phyloP scores from a whole-genome alignment of 768 basidiomycete species.

The Podaxis sp. region DNA sequence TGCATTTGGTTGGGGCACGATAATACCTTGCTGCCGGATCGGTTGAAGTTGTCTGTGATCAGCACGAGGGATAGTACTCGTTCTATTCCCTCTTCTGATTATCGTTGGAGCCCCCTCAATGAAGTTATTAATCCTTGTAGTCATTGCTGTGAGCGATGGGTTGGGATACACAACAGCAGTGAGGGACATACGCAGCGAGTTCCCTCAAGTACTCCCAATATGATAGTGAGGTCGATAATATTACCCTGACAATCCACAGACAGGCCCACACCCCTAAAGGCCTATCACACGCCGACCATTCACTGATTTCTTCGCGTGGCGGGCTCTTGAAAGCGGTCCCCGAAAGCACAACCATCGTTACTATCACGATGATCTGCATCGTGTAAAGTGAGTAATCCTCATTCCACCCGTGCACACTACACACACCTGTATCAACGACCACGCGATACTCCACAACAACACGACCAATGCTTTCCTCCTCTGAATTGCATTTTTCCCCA shows the following conservation, averaged over 20 bases:
- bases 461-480: conserved; percentile 55
- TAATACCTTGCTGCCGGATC: conserved; percentile 14
- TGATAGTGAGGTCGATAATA: conserved; percentile 46
- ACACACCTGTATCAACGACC: conserved; percentile 52
- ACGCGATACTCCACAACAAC: conserved; percentile 48
- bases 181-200: conserved; percentile 26
- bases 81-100: conserved; percentile 11
- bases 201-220: conserved; percentile 57
- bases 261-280: conserved; percentile 69
- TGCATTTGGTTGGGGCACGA: conserved; percentile 14
- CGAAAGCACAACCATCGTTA: conserved; percentile 48
- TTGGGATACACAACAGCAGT: not conserved
- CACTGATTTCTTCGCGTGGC: conserved; percentile 36
- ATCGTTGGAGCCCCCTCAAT: not conserved
- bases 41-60: conserved; percentile 9
- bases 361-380: conserved; percentile 49
- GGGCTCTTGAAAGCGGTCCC: conserved; percentile 47
- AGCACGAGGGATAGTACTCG: conserved; percentile 3
- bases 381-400: not conserved
- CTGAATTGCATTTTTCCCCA: conserved; percentile 51
- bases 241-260: conserved; percentile 59
- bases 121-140: not conserved
- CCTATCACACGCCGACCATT: conserved; percentile 63
- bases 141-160: not conserved
- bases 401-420: not conserved